Evolutionary conservation across 768 basidiomycete genomes (phyloP).

Genomic region (Mycena vulgaris): DNA sequence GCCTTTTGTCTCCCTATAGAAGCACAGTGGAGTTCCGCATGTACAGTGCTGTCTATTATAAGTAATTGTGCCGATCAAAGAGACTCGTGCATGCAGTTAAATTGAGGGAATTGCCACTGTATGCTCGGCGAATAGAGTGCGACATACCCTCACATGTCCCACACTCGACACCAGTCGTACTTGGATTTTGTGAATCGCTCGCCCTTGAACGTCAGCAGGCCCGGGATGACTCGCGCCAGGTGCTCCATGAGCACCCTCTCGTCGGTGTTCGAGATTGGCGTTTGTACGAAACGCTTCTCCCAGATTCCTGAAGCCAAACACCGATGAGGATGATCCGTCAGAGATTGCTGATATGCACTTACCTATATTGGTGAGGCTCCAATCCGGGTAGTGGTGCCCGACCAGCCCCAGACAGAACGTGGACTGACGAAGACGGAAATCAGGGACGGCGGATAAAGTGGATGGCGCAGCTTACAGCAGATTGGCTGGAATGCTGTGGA

Average conservation of each 20-base stretch:
- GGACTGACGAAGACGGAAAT: not conserved
- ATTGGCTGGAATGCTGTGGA: not conserved
- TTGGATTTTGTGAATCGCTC: not conserved
- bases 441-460: not conserved
- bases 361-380: slow-evolving; percentile 22
- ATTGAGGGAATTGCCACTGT: too few relatives aligned
- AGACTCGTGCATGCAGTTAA: too few relatives aligned
- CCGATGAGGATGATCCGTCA: not conserved
- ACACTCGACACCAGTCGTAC: not conserved
- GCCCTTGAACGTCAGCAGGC: slow-evolving; percentile 23
- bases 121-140: too few relatives aligned
- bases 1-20: too few relatives aligned
- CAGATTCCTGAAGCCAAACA: slow-evolving; percentile 20
- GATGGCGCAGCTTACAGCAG: not conserved
- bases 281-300: slow-evolving; percentile 29
- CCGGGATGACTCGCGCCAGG: too few relatives aligned
- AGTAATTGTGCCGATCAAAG: too few relatives aligned
- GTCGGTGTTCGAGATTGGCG: not conserved
- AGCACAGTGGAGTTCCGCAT: too few relatives aligned
- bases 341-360: not conserved
- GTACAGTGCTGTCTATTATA: too few relatives aligned
- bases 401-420: slow-evolving; percentile 5
- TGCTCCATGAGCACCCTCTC: slow-evolving; percentile 30
- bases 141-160: too few relatives aligned
- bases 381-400: slow-evolving; percentile 20